Evolutionary conservation across 2,329 filamentous ascomycete genomes (phyloP), one percentile per base, ranked within the genome.

Genomic region (Colletotrichum coccodes): DNA sequence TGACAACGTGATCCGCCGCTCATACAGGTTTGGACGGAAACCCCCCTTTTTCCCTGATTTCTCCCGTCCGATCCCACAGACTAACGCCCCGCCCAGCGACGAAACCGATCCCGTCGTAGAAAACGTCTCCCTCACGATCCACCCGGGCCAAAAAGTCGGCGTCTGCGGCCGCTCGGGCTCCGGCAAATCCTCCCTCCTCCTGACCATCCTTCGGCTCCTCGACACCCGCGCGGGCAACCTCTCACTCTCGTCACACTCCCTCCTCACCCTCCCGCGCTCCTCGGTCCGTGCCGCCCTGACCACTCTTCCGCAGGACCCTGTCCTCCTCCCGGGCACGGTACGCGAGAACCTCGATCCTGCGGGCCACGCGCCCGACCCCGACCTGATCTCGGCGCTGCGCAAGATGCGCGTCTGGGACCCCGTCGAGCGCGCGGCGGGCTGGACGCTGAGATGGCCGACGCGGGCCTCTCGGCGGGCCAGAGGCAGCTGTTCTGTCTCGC

Each of bases 81-180:
- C 47, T 50, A 50, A 50, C 28, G 14, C 11, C 28, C 18, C 14
- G 6, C 16, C 70, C n/a, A 77, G 75, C 11, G 56, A 68, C 1
- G 67, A 71, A 4, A 63, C 71, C 0, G 53, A 60, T 4, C 59
- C 71, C 1, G 72, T 75, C 0, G 32, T 78, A 0, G 56, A 56
- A 0, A 54, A 72, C 2, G 53, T 76, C 3, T 72, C 72, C 6
- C 62, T 79, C 1, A 46, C 40, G 0, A 64, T 78, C 6, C 47
- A 73, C 4, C 73, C 81, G 0, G 84, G 85, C 0, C 79, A 84
- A 67, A 86, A 84, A 46, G 76, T 88, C 4, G 85, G 81, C 6
- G 78, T 88, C 6, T 85, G 84, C 59, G 86, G 86, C 3, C 83
- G 85, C 0, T 86, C 83, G 6, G 86, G 86, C 11, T 87, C 84